phyloP scores from a whole-genome alignment of 257 asterid genomes.

The Prunella vulgaris region DNA sequence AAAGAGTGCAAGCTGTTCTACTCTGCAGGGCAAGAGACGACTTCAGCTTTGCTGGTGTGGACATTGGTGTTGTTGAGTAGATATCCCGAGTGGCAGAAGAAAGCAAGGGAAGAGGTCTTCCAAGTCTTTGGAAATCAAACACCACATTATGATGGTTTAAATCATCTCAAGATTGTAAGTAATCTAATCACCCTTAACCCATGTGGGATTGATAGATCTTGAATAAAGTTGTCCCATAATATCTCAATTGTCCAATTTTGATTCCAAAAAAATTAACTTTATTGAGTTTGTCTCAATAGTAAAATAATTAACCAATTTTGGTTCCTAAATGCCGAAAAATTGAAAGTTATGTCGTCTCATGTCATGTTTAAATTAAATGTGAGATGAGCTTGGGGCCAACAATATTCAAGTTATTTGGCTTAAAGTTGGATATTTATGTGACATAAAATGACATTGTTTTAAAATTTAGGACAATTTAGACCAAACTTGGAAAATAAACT shows the following conservation, averaged over 20 bases:
- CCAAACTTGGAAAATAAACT: too few relatives aligned
- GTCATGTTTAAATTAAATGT: not conserved
- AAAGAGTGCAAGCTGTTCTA: constrained; percentile 52
- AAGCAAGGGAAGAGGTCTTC: constrained; percentile 43
- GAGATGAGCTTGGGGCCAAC: too few relatives aligned
- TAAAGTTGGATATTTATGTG: too few relatives aligned
- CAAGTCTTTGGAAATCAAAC: constrained; percentile 23
- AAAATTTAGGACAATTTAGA: too few relatives aligned
- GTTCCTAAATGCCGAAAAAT: too few relatives aligned
- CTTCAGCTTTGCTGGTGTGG: constrained; percentile 42
- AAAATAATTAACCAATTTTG: too few relatives aligned
- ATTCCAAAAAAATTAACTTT: too few relatives aligned
- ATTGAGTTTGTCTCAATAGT: too few relatives aligned
- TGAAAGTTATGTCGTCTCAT: not conserved
- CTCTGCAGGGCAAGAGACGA: constrained; percentile 48
- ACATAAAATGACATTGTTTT: too few relatives aligned
- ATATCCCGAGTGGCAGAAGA: constrained; percentile 41
- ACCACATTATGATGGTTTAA: constrained; percentile 32
- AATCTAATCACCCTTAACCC: not conserved
- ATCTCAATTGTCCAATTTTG: too few relatives aligned
- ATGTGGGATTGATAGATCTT: not conserved
- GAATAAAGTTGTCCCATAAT: too few relatives aligned
- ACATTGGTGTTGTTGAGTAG: constrained; percentile 33
- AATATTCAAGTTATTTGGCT: too few relatives aligned
- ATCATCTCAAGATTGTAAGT: constrained; percentile 44